phyloP scores from a whole-genome alignment of 768 basidiomycete species.

The Kwoniella botswanensis region DNA sequence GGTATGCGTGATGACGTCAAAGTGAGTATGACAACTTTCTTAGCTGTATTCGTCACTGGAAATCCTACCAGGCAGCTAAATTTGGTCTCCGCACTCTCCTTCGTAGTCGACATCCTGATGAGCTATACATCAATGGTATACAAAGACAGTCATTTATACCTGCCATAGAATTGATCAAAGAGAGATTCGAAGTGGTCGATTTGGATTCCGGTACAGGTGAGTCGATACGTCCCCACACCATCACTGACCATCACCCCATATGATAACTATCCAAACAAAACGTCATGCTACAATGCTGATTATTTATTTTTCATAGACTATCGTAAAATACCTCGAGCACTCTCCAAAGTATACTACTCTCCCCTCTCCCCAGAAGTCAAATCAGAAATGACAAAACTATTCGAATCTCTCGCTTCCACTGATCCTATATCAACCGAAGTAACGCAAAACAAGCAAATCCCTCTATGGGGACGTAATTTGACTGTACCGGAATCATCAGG shows the following conservation, averaged over 20 bases:
- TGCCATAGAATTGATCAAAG: constrained; percentile 89
- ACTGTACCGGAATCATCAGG: constrained; percentile 77
- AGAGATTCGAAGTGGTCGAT: constrained; percentile 83
- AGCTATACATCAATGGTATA: constrained; percentile 98
- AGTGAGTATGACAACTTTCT: constrained; percentile 65
- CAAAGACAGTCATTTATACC: constrained; percentile 94
- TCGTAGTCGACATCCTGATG: constrained; percentile 91
- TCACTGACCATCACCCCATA: background rate
- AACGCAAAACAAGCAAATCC: constrained; percentile 68
- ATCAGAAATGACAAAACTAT: constrained; percentile 81
- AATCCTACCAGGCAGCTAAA: too few relatives aligned
- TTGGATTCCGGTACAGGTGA: constrained; percentile 92
- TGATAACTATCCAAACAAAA: background rate
- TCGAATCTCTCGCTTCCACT: constrained; percentile 65
- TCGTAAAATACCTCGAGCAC: constrained; percentile 85
- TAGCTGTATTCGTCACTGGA: too few relatives aligned
- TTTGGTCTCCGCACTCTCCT: background rate
- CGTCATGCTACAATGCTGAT: background rate
- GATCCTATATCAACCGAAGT: constrained; percentile 58
- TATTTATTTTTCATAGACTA: constrained; percentile 69
- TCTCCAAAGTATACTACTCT: constrained; percentile 92
- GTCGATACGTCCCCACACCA: constrained; percentile 29
- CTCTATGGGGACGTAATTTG: constrained; percentile 89
- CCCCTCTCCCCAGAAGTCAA: constrained; percentile 72
- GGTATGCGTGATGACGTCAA: constrained; percentile 94